Evolutionary conservation across 2,329 filamentous ascomycete genomes (phyloP), one percentile per base, ranked within the genome.

Genomic region (Colletotrichum navitas): DNA sequence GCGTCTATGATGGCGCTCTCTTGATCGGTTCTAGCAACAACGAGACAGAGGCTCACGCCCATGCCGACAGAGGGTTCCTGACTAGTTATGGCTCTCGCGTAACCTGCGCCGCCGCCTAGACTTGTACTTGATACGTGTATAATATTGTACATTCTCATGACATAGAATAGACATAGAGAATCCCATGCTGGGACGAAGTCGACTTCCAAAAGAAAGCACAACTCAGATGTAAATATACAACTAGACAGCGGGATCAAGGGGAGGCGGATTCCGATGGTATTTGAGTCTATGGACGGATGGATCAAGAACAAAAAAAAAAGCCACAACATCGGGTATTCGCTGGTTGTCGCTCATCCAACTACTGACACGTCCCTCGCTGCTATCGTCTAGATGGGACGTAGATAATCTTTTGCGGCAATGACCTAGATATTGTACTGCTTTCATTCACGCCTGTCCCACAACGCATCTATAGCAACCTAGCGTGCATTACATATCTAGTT

Each of bases 121-220:
- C 56, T 32, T 45, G 45, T 26, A 41, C 54, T 26, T 26, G 34
- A 36, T 51, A 34, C 16, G 43, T 63, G 49, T 63, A 55, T 32
- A 5, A 63, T 63, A 34, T 34, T 63, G 36, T 63, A 55, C 36
- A 34, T 26, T 55, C 1, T 18, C 24, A 55, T 11, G 11, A 12
- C 8, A 32, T 45, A 55, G 18, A 18, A 32, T 45, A 55, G 18
- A 18, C 24, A 54, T 21, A 34, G 4, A 54, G 5, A 16, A 29
- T 4, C 21, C 10, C n/a, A 62, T 16, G 5, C 6, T 24, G 14
- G 11, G n/a, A 52, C 8, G 49, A 11, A 14, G 11, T 24, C 16
- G 26, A 21, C 51, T 21, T 21, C 4, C 21, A 12, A 47, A 11
- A 47, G 7, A 36, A 21, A 49, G 7, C 21, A 47, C 11, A 5